Base-by-base conservation (phyloP, 257 asterid species). In the Nyctanthes arbortristis region DNA sequence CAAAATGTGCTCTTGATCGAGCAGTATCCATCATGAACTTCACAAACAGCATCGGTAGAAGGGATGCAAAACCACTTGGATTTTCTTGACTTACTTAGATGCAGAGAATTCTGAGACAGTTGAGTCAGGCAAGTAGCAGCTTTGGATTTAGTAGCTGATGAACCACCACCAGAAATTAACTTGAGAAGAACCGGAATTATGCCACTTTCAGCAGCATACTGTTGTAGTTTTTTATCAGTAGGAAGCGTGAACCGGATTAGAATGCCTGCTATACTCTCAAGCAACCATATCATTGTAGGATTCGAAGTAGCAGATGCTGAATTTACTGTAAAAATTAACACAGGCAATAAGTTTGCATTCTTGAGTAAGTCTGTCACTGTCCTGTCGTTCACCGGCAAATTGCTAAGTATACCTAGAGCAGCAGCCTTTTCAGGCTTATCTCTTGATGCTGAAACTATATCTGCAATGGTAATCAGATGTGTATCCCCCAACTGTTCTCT, bases 331-430 rank as follows among this genome's bases (percentile, higher is more conserved):
- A 94, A 85, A 36, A 81, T 74, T 33, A 90, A 56, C 16, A 67
- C 32, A 1, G 91, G 92, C 22, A 88, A 30, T 52, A 90, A 35
- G 55, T 87, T 83, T 5, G 79, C 78, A 10, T 66, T 77, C 73
- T 74, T 87, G 68, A 88, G 85, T 59, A 82, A 64, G 2, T 87
- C 89, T 0, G 97, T 88, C 54, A 79, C 71, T 78, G 77, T 85
- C 80, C 59, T 71, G 67, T 87, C 92, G 27, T 63, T 80, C 58
- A 78, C 40, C 0, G 98, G 96, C 56, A 91, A 68, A 71, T 81
- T 88, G 78, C 89, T 78, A 25, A 93, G 82, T 66, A 93, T 78
- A 24, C 94, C 97, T n/a, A 89, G 76, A 36, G 94, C 90, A 30
- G 93, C 86, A 0, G 84, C 89, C 80, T 80, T 88, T 72, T 84